phyloP scores from a whole-genome alignment of 78 protist species.

The Emiliania huxleyi region DNA sequence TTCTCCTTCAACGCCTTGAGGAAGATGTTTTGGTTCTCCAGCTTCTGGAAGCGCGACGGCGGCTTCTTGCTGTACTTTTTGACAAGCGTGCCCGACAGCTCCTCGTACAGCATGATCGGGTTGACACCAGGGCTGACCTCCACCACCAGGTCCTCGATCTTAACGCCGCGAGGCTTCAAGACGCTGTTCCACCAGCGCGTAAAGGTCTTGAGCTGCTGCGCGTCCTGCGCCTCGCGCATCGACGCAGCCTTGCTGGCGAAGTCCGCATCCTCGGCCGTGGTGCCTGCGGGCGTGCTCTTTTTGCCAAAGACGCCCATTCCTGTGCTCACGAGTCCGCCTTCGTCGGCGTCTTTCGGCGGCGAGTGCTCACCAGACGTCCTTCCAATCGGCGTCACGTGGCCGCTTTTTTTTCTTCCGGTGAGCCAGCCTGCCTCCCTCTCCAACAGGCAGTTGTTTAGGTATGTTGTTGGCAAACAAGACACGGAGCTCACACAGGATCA shows the following conservation, averaged over 20 bases:
- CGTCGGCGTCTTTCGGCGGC: no score
- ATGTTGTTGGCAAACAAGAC: no score
- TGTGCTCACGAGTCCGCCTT: no score
- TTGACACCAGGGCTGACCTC: neutral
- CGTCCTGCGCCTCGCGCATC: neutral
- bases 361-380: no score
- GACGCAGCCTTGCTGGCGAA: neutral
- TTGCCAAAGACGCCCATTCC: no score
- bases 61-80: slow-evolving; percentile 48
- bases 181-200: slow-evolving; percentile 12
- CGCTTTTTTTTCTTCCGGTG: no score
- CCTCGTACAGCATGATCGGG: neutral
- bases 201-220: neutral
- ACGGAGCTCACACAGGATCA: no score
- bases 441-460: no score
- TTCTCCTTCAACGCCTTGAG: slow-evolving; percentile 58
- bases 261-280: neutral
- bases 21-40: slow-evolving; percentile 65
- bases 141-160: neutral
- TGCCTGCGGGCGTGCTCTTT: no score
- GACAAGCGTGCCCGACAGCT: neutral
- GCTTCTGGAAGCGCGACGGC: slow-evolving; percentile 64
- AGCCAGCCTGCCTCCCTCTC: no score
- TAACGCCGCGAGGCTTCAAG: neutral
- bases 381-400: no score